A percentile compares a stretch with the other conserved stretches of the same genome.
phyloP scores from a whole-genome alignment of 176 grass and related monocot genomes.

The Otatea glauca region DNA sequence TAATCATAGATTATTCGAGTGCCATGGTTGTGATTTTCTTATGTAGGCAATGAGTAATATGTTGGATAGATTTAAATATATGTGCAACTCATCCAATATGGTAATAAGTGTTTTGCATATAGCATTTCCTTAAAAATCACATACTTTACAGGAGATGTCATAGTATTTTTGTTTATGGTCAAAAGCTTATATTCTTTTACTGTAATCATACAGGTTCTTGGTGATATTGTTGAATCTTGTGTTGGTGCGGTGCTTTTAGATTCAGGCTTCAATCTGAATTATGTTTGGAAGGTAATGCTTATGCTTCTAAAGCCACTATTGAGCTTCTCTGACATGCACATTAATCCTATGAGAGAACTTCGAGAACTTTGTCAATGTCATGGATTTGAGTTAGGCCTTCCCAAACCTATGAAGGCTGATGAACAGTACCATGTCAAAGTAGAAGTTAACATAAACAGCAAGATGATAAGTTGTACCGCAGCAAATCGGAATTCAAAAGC shows the following conservation, averaged over 20 bases:
- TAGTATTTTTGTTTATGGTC: constrained; percentile 38
- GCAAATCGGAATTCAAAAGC: constrained; percentile 75
- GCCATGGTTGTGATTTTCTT: constrained; percentile 7
- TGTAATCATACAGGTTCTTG: constrained; percentile 73
- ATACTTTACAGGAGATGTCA: constrained; percentile 13
- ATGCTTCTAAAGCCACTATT: constrained; percentile 65
- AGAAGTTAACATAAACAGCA: constrained; percentile 62
- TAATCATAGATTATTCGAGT: constrained; percentile 22
- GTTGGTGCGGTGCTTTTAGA: constrained; percentile 93
- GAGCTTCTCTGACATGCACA: constrained; percentile 70
- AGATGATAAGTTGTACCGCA: constrained; percentile 56
- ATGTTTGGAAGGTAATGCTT: constrained; percentile 84
- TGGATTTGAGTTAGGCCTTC: constrained; percentile 62
- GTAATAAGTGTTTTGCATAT: constrained; percentile 16
- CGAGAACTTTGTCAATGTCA: constrained; percentile 78
- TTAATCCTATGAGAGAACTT: constrained; percentile 81
- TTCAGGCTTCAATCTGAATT: constrained; percentile 67
- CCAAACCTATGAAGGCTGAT: constrained; percentile 51
- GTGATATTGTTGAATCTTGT: constrained; percentile 97
- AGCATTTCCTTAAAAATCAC: constrained; percentile 12
- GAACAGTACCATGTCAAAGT: constrained; percentile 65
- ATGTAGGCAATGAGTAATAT: background rate
- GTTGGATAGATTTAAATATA: constrained; percentile 16
- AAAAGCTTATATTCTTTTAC: constrained; percentile 37
- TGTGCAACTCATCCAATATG: constrained; percentile 16